Conservation (phyloP, 164 flowering plant genomes). For the Pachysandra terminalis region DNA sequence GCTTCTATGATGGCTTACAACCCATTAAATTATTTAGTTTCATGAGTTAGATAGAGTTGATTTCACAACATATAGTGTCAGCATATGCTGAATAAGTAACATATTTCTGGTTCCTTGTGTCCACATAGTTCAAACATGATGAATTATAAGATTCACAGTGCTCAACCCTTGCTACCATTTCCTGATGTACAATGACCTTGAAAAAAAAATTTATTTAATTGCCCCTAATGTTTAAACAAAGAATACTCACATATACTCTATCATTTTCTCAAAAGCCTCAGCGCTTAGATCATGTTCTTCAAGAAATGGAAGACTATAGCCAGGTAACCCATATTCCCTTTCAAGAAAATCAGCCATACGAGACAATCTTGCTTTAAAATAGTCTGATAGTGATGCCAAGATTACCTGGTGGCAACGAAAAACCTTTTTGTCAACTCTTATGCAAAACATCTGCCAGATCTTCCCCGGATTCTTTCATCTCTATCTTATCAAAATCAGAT, state of each 20-base stretch:
- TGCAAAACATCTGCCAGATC: slow-evolving; percentile 91
- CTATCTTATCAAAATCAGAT: slow-evolving; percentile 25
- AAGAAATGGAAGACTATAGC: slow-evolving; percentile 58
- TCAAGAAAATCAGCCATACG: slow-evolving; percentile 72
- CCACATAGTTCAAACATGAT: not conserved
- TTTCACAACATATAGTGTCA: not conserved
- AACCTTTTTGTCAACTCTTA: slow-evolving; percentile 54
- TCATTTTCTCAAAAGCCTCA: slow-evolving; percentile 87
- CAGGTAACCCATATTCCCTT: slow-evolving; percentile 42
- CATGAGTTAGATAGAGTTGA: not conserved
- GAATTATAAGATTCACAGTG: not conserved
- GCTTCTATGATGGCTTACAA: too few species aligned
- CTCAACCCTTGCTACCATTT: not conserved
- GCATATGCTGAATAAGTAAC: not conserved
- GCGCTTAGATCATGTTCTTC: slow-evolving; percentile 84
- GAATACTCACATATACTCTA: slow-evolving; percentile 84
- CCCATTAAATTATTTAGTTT: not conserved
- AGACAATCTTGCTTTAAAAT: slow-evolving; percentile 81
- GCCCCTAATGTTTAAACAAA: not conserved
- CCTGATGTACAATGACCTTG: not conserved
- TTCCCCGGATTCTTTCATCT: slow-evolving; percentile 33
- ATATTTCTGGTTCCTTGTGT: not conserved
- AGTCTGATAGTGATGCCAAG: slow-evolving; percentile 91
- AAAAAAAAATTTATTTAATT: slow-evolving; percentile 4
- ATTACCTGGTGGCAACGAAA: slow-evolving; percentile 94